Base-by-base conservation (phyloP, 2,329 filamentous ascomycete species). In the Alternaria sp. region DNA sequence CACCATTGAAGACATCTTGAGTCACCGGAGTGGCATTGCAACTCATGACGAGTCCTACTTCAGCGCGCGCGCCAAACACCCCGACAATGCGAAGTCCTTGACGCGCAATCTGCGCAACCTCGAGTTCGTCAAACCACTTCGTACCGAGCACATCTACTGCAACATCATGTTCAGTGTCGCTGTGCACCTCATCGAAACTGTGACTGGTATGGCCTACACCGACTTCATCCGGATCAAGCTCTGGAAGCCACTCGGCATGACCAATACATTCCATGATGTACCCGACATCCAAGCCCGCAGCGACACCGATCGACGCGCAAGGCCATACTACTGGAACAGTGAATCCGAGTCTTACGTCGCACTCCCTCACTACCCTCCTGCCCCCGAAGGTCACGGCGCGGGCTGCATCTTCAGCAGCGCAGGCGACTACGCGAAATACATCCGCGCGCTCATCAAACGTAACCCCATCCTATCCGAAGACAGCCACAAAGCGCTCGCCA, bases 131-230 rank as follows among this genome's bases (percentile, higher is more conserved):
- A 73, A 75, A 6, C 66, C 81, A 26, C 74, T 83, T 17, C 79
- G 85, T 12, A 81, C 80, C 0, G 75, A 68, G 11, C 85, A 73
- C 52, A 80, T 85, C 65, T 88, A 88, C 73, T 83, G 80, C 77
- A 88, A 88, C 68, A 73, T 85, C 21, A 84, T 87, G 82, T 88
- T 80, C 70, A 80, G 82, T 36, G 81, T 81, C 1, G 81, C 83
- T 0, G 76, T 81, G n/a, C 81, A 86, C 68, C 76, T 80, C 4
- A 69, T 86, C 8, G 80, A 87, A 71, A 81, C 75, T 3, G 70
- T 84, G 1, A 83, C 82, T 3, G 75, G 75, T 0, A 57, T 68
- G 26, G 2, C 6, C n/a, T 50, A 50, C 28, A 50, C 47, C 25
- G 26, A 50, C 5, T 50, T 50, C 11, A 40, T 40, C 36, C 8